Base-by-base conservation (phyloP, 306 rosid species). In the Prunus mongolica region DNA sequence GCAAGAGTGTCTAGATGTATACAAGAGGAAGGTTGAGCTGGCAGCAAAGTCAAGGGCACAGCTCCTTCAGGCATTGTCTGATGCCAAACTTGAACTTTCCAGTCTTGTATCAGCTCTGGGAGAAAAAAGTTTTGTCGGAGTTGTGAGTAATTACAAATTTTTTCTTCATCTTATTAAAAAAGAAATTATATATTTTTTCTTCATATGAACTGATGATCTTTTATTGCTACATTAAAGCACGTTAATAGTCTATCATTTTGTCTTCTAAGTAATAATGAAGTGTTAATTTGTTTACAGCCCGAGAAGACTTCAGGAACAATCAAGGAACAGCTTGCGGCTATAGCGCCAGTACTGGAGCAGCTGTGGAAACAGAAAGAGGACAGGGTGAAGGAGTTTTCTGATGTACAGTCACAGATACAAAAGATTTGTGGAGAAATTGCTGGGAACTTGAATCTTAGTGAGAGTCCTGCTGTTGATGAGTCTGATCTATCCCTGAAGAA, bases 11-110 rank as follows among this genome's bases (percentile, higher is more conserved):
- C 85, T 92, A 88, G 97, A 96, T 78, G 99, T 96, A 25, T 96
- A 92, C 85, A 89, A 85, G 90, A 89, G 98, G 86, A 96, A 91
- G 91, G 99, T 96, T 46, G 97, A 91, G 86, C 97, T 79, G 84
- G 99, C 99, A 76, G 81, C 92, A 56, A 96, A 89, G 84, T 96
- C 99, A 20, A 96, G 97, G 87, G 98, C 97, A 55, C 92, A 89
- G 76, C 91, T 96, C 44, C 96, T 93, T 85, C 93, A 93, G 83
- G 89, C 96, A 51, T 72, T 96, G 73, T 96, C 97, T 52, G 91
- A 96, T 85, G 91, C 88, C 51, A 88, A 88, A 83, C 84, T 77
- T 67, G 97, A 96, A 74, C 89, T 96, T 74, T 96, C 96, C 27
- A 83, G 66, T 77, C 99, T 96, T 80, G 85, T 80, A 22, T 92